phyloP scores from a whole-genome alignment of 192 early-diverging fungal species.

The Entophlyctis helioformis region DNA sequence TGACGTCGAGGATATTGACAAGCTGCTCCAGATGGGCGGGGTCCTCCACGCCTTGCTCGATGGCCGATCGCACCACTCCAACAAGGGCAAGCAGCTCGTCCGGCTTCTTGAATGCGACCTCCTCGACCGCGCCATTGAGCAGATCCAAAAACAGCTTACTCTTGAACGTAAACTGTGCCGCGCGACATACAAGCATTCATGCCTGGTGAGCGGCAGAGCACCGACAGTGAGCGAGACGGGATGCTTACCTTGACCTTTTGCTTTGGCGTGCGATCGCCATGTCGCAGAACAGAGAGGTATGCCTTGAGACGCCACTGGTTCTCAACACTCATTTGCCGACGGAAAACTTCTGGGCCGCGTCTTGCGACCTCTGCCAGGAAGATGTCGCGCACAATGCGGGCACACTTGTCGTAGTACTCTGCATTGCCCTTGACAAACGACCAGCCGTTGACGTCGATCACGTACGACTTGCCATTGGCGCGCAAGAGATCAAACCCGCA shows the following conservation, averaged over 20 bases:
- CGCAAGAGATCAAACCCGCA: constrained; percentile 94
- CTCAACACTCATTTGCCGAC: constrained; percentile 40
- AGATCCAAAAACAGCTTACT: constrained; percentile 59
- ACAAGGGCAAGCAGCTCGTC: constrained; percentile 57
- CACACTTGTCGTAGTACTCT: constrained; percentile 82
- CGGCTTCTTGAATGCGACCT: constrained; percentile 68
- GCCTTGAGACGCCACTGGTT: constrained; percentile 88
- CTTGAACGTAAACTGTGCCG: constrained; percentile 62
- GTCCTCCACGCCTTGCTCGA: constrained; percentile 41
- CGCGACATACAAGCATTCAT: not conserved
- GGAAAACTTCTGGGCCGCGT: constrained; percentile 6
- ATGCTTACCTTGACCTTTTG: constrained; percentile 82
- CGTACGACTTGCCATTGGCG: constrained; percentile 65
- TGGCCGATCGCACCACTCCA: constrained; percentile 44
- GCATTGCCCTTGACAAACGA: constrained; percentile 96
- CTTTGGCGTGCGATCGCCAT: constrained; percentile 95
- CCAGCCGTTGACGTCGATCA: constrained; percentile 99
- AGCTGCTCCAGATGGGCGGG: constrained; percentile 51
- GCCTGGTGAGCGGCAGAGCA: not conserved
- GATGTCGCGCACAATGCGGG: constrained; percentile 58
- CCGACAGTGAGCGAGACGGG: not conserved
- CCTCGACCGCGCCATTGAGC: constrained; percentile 52
- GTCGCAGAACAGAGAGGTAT: constrained; percentile 84
- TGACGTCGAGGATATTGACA: constrained; percentile 64
- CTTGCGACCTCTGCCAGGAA: constrained; percentile 38